Percentiles rank a stretch among this genome's conserved stretches.
These are phyloP conservation scores for Erysimum pusillum DNA, from an alignment of 441 rosid genomes.

Conservation along the genomic window DNA sequence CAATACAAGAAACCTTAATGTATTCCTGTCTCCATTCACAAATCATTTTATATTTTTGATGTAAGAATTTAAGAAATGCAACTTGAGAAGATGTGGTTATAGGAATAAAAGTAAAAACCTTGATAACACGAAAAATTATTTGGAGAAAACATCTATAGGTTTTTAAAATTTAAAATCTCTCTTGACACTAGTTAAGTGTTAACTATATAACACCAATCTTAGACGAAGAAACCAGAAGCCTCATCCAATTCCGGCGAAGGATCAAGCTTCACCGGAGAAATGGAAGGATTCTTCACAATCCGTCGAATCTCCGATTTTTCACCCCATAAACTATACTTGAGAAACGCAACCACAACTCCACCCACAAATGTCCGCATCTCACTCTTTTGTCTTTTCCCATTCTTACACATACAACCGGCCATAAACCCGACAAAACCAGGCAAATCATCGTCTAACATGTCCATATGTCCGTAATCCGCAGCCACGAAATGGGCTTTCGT, in stretches of 20 bases:
- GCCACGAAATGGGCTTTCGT: conserved; percentile 56
- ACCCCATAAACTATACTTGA: conserved; percentile 46
- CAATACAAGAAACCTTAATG: not conserved
- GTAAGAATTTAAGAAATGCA: no score
- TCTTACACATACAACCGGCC: conserved; percentile 47
- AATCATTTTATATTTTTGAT: no score
- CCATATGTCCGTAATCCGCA: conserved; percentile 62
- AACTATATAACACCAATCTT: conserved; percentile 6
- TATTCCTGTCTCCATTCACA: not conserved
- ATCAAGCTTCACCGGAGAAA: conserved; percentile 53
- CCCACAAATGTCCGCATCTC: conserved; percentile 57
- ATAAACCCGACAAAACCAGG: conserved; percentile 28
- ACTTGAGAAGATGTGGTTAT: no score
- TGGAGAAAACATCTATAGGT: no score
- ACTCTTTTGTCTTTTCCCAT: conserved; percentile 44
- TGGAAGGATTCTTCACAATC: conserved; percentile 44
- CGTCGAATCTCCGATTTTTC: conserved; percentile 40
- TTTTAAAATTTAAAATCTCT: no score
- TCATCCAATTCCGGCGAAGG: conserved; percentile 36
- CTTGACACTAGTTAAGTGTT: no score
- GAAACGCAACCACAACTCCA: conserved; percentile 59
- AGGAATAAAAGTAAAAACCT: no score
- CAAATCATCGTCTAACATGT: conserved; percentile 55
- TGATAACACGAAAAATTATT: no score
- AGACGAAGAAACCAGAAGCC: conserved; percentile 31